A percentile compares a stretch with the other conserved stretches of the same genome.
These are phyloP conservation scores for Xylaria sp. DNA, from an alignment of 2,329 filamentous ascomycete species.

Conservation along the genomic window DNA sequence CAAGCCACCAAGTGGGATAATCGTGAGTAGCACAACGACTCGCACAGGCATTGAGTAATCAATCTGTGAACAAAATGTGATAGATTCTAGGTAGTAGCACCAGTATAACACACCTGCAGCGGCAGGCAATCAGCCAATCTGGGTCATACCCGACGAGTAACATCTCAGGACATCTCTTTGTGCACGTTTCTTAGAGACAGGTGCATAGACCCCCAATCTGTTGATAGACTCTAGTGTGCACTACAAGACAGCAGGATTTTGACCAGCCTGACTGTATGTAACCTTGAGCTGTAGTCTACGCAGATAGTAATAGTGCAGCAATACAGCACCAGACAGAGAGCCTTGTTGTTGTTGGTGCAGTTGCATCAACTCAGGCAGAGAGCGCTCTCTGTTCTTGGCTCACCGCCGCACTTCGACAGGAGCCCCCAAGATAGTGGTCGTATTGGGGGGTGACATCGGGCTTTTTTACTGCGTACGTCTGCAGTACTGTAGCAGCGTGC, in stretches of 20 bases:
- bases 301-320: neutral
- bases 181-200: neutral
- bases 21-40: neutral
- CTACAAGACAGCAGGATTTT: neutral
- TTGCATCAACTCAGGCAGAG: neutral
- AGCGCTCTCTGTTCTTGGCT: neutral
- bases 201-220: neutral
- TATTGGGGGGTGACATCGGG: conserved; percentile 11
- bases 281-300: too few species aligned
- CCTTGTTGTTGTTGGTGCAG: neutral
- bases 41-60: neutral
- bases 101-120: neutral
- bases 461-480: neutral
- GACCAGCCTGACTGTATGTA: neutral
- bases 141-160: neutral
- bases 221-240: too few species aligned
- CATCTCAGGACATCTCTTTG: neutral
- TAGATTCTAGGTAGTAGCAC: neutral
- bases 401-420: neutral
- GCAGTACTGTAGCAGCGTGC: neutral
- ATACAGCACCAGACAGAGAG: neutral
- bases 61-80: neutral
- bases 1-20: neutral
- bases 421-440: conserved; percentile 15
- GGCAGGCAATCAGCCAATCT: neutral